Percentiles rank a stretch among this genome's conserved stretches.
Evolutionary conservation across 345 rosid genomes (phyloP).

Genomic region (Salix purpurea): DNA sequence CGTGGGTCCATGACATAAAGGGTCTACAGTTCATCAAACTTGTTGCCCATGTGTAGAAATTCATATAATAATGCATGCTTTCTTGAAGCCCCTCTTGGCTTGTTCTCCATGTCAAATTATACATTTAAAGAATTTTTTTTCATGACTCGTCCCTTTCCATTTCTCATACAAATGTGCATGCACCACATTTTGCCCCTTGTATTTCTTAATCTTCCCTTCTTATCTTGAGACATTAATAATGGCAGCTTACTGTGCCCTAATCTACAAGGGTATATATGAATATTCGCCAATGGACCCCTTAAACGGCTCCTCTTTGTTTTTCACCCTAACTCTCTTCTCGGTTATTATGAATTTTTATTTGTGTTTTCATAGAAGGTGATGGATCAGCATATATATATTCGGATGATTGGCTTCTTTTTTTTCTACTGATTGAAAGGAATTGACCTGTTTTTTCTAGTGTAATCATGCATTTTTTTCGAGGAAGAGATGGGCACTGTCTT

Average conservation of each 20-base stretch:
- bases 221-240: background rate
- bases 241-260: background rate
- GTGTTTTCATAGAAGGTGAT: background rate
- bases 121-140: background rate
- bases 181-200: background rate
- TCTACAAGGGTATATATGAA: too few relatives aligned
- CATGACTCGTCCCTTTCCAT: background rate
- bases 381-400: too few relatives aligned
- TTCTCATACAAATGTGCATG: background rate
- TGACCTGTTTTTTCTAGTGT: too few relatives aligned
- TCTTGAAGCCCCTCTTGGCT: background rate
- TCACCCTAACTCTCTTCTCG: too few relatives aligned
- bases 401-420: too few relatives aligned
- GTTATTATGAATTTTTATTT: background rate
- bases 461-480: too few relatives aligned
- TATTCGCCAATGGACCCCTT: too few relatives aligned
- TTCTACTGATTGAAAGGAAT: too few relatives aligned
- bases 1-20: conserved; percentile 24
- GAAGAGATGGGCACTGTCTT: too few relatives aligned
- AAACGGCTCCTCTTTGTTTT: too few relatives aligned
- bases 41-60: conserved; percentile 32
- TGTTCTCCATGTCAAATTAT: background rate
- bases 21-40: conserved; percentile 29
- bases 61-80: conserved; percentile 9
- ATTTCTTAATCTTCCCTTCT: background rate